Evolutionary conservation across 2,329 filamentous ascomycete species (phyloP).

Genomic region (Clarireedia monteithiana): DNA sequence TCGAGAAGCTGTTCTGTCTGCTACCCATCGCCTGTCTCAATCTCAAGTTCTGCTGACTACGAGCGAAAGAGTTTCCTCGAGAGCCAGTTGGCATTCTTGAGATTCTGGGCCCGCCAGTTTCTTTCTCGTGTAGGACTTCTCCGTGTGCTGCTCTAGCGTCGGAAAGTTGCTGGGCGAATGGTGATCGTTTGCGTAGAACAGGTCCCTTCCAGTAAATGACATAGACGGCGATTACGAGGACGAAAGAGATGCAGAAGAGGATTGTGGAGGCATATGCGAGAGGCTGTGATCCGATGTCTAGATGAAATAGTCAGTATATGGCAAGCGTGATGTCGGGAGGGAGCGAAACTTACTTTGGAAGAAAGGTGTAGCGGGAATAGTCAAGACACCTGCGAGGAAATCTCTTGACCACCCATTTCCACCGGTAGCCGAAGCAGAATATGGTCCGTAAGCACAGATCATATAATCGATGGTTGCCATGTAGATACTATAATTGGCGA

Average conservation of each 20-base stretch:
- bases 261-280: constrained; percentile 57
- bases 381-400: constrained; percentile 64
- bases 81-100: constrained; percentile 14
- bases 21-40: constrained; percentile 18
- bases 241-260: constrained; percentile 50
- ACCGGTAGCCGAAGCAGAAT: constrained; percentile 66
- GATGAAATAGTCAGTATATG: neutral
- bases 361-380: constrained; percentile 59
- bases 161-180: constrained; percentile 57
- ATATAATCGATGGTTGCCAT: constrained; percentile 75
- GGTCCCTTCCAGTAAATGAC: constrained; percentile 61
- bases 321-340: neutral
- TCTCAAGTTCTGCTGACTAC: constrained; percentile 19
- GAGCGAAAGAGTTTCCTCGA: constrained; percentile 17
- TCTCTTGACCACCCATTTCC: constrained; percentile 70
- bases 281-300: constrained; percentile 45
- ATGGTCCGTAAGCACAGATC: constrained; percentile 65
- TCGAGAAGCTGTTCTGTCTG: neutral
- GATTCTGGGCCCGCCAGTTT: neutral
- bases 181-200: constrained; percentile 48
- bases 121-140: neutral
- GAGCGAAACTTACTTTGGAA: constrained; percentile 37
- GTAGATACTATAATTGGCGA: constrained; percentile 66
- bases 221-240: constrained; percentile 57
- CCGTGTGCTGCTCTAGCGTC: constrained; percentile 10